Evolutionary conservation across 2,329 filamentous ascomycete species (phyloP).

Genomic region (Zalaria sp.): DNA sequence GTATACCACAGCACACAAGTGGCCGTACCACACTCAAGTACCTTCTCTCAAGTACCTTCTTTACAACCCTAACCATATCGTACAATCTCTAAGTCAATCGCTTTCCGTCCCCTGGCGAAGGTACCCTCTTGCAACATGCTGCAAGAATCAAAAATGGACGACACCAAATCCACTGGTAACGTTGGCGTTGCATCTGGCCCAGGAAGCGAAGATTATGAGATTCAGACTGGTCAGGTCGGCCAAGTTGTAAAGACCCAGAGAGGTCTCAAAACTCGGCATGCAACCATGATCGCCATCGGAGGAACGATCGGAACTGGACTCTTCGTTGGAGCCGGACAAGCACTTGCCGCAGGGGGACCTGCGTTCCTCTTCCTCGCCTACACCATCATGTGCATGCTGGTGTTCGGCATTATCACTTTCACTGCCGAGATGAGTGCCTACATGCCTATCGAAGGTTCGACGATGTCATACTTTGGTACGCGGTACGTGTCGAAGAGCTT

Average conservation of each 20-base stretch:
- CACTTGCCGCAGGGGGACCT: conserved; percentile 14
- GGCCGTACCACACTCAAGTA: too few species aligned
- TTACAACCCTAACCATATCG: too few species aligned
- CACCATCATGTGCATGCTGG: conserved; percentile 21
- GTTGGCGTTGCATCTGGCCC: too few species aligned
- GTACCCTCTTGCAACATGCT: background rate
- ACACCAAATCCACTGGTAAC: too few species aligned
- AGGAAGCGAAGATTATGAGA: background rate
- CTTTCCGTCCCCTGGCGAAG: too few species aligned
- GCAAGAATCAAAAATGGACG: background rate
- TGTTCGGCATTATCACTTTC: conserved; percentile 27
- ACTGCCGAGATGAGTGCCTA: conserved; percentile 46
- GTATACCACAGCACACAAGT: too few species aligned
- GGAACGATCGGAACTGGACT: conserved; percentile 14
- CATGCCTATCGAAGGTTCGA: conserved; percentile 36
- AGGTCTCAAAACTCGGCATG: background rate
- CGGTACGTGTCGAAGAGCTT: conserved; percentile 44
- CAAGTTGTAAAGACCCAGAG: too few species aligned
- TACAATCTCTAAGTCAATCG: too few species aligned
- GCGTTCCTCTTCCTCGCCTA: conserved; percentile 24
- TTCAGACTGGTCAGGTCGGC: background rate
- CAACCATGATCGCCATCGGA: background rate
- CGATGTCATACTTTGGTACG: conserved; percentile 40
- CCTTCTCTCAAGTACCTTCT: too few species aligned
- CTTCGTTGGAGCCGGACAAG: conserved; percentile 15